Evolutionary conservation across 2,329 filamentous ascomycete genomes (phyloP), one percentile per base, ranked within the genome.

Genomic region (Pseudopyrenochaeta lycopersici): DNA sequence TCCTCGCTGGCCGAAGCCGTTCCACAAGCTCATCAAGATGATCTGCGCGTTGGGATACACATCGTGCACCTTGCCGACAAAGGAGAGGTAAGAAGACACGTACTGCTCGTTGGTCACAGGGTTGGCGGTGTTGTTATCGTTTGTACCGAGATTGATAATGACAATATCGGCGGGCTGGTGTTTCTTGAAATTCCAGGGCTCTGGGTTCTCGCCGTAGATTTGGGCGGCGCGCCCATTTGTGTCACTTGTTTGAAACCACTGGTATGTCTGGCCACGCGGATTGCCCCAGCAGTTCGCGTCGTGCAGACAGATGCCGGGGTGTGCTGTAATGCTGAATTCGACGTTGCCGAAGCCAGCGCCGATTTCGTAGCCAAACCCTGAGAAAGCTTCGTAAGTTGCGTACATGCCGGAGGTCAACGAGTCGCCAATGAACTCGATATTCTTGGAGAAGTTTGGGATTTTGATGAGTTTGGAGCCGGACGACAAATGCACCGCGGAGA

Each of bases 171-270:
- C 71, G 3, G 68, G 61, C n/a, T 67, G 68, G 45, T 74, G 70
- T 2, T 58, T 53, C 4, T 48, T 36, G 48, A 77, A 77, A 52
- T 75, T 58, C 73, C 74, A 77, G 4, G 52, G 36, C 29, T 78
- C 74, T 0, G 74, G 70, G 23, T 66, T 59, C 29, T 62, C 45
- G 41, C 66, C 77, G 63, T 80, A 82, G n/a, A 80, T 74, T 4
- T 76, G 58, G 3, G 65, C 54, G 0, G 80, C 82, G 11, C 82
- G 78, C 60, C 72, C 75, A 53, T 80, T 80, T 0, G 82, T 84
- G 61, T 87, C 85, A 0, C 80, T 81, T 0, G 83, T 82, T 44
- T 82, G 82, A 60, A 82, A 83, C 83, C 83, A 87, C 68, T 86
- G 85, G 61, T 84, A 81, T 21, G 77, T 75, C 60, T 75, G 62